phyloP scores from a whole-genome alignment of 371 early-diverging fungal species.

The Rhizopus sp. region DNA sequence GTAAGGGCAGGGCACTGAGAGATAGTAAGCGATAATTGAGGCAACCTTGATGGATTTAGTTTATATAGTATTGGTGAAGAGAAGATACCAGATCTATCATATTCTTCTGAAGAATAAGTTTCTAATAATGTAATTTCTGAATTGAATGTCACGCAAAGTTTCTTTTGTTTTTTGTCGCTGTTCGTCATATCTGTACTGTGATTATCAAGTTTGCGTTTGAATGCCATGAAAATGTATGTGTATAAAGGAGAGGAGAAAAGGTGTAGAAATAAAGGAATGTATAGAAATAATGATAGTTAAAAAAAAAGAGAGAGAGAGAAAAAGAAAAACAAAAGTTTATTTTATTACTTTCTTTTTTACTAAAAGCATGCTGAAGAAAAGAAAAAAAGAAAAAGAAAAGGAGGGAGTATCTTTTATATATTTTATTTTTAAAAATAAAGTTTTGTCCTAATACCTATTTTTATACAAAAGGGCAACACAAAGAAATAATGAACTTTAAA shows the following conservation, averaged over 20 bases:
- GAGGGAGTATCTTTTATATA: not conserved
- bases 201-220: conserved; percentile 9
- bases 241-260: conserved; percentile 3
- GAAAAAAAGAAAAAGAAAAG: not conserved
- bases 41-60: conserved; percentile 22
- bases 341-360: too few species aligned
- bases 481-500: not conserved
- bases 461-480: not conserved
- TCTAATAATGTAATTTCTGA: conserved; percentile 39
- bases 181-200: conserved; percentile 11
- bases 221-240: not conserved
- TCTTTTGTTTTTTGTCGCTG: conserved; percentile 1
- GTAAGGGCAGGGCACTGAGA: conserved; percentile 3
- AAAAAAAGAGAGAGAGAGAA: too few species aligned
- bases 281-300: too few species aligned
- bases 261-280: not conserved
- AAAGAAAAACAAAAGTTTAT: too few species aligned
- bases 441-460: not conserved
- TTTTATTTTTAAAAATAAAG: not conserved
- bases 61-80: conserved; percentile 25
- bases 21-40: conserved; percentile 23
- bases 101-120: conserved; percentile 69
- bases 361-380: not conserved
- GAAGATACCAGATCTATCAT: conserved; percentile 58
- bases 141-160: conserved; percentile 15